Base-by-base conservation (phyloP, 2,329 filamentous ascomycete species). In the Colletotrichum lindemuthianum region DNA sequence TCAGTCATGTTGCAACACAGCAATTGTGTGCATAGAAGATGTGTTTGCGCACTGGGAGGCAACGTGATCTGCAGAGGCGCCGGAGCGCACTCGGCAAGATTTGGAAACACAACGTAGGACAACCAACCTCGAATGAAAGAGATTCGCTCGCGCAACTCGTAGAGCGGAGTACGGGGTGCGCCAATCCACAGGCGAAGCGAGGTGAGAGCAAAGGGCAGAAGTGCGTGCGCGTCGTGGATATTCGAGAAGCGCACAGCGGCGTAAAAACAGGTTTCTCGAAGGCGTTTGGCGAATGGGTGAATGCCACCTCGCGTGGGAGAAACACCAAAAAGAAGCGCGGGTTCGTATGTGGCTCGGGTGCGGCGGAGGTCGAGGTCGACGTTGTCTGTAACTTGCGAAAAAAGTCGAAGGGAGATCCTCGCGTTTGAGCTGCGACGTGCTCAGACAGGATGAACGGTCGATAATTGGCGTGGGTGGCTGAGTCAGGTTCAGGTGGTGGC, bases 401-500 rank as follows among this genome's bases (percentile, higher is more conserved):
- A 47, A 48, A 48, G 6, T 33, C 36, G 37, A 32, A 60, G 52
- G 41, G 58, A 44, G 24, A 33, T 16, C 12, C 40, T 61, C 58
- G 61, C 45, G 51, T 60, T 37, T 47, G 45, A 44, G 40, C 34
- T 53, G 43, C 44, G 8, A 33, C 32, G 53, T 59, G 59, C 37
- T 64, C 53, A 64, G 48, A 63, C 59, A 39, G 33, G 59, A 59
- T 53, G 52, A 64, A 66, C 47, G 59, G 52, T 52, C 45, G 52
- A 51, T 50, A 37, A 53, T 59, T 66, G 52, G 61, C 49, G 51
- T 50, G 58, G 47, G 63, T 64, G 59, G 53, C 59, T 66, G 63
- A 66, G 63, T 66, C 63, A 66, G 63, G 61, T 61, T 52, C 61
- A 51, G 49, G 58, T 41, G 52, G 58, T 65, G 49, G 43, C 48